phyloP scores from a whole-genome alignment of 1,284 basidiomycete genomes.

The Inonotus obliquus region DNA sequence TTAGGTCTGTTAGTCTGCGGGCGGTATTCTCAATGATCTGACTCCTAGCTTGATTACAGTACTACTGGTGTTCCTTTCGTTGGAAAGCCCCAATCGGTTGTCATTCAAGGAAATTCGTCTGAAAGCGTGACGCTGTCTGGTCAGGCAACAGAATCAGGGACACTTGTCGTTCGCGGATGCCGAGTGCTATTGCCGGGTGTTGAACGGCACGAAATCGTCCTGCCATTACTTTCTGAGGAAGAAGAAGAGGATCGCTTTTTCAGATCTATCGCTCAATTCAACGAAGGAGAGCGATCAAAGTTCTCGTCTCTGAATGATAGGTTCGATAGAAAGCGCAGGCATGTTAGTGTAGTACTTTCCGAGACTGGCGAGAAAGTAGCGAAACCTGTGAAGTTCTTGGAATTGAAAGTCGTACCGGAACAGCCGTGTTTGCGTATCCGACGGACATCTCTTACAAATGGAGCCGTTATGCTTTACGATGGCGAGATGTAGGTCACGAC shows the following conservation, averaged over 20 bases:
- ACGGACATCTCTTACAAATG: slow-evolving; percentile 83
- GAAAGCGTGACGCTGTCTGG: slow-evolving; percentile 74
- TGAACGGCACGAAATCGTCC: slow-evolving; percentile 62
- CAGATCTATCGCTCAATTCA: slow-evolving; percentile 52
- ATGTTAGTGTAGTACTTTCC: slow-evolving; percentile 21
- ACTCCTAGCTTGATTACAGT: slow-evolving; percentile 40
- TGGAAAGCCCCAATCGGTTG: slow-evolving; percentile 50
- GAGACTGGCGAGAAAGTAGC: slow-evolving; percentile 28
- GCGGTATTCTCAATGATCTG: slow-evolving; percentile 10
- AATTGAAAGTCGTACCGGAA: slow-evolving; percentile 77
- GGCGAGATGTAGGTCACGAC: slow-evolving; percentile 71
- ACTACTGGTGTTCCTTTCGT: slow-evolving; percentile 79
- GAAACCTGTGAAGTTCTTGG: slow-evolving; percentile 45
- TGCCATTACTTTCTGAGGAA: slow-evolving; percentile 71
- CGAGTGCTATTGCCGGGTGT: slow-evolving; percentile 74
- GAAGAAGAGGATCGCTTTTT: slow-evolving; percentile 63
- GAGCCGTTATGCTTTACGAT: slow-evolving; percentile 89
- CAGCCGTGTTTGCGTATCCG: slow-evolving; percentile 85
- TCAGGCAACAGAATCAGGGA: slow-evolving; percentile 61
- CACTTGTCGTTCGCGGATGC: slow-evolving; percentile 73
- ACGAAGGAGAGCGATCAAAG: slow-evolving; percentile 66
- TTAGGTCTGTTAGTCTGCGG: slow-evolving; percentile 54
- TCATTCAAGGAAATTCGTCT: slow-evolving; percentile 70
- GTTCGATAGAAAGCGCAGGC: slow-evolving; percentile 33
- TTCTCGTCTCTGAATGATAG: slow-evolving; percentile 65